Conservation (phyloP, 208 protist species). For the Leishmania tarentolae region DNA sequence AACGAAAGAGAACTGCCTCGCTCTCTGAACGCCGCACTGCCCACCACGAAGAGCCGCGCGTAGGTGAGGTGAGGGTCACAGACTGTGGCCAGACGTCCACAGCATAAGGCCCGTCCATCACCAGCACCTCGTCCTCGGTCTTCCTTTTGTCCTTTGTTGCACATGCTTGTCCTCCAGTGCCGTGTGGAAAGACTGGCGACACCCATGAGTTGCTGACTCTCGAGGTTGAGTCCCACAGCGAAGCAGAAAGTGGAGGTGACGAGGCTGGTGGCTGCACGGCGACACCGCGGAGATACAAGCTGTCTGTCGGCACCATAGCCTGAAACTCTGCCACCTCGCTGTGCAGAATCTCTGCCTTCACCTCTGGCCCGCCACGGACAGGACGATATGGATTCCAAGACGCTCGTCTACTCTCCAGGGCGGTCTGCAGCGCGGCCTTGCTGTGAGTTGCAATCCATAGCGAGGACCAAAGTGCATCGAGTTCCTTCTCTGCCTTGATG, state of each 20-base stretch:
- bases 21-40: slow-evolving; percentile 10
- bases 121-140: slow-evolving; percentile 11
- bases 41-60: neutral
- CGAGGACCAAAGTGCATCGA: slow-evolving; percentile 42
- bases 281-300: slow-evolving; percentile 48
- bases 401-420: slow-evolving; percentile 40
- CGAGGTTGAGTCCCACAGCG: neutral
- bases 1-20: slow-evolving; percentile 39
- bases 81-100: neutral
- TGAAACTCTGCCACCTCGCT: slow-evolving; percentile 77
- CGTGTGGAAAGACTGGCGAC: neutral
- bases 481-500: slow-evolving; percentile 41
- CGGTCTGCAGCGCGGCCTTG: slow-evolving; percentile 37
- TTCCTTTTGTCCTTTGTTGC: no score
- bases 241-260: neutral
- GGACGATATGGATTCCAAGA: slow-evolving; percentile 86
- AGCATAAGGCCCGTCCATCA: slow-evolving; percentile 14
- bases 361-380: slow-evolving; percentile 41
- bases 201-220: neutral
- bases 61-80: neutral
- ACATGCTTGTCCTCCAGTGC: neutral
- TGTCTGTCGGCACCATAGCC: slow-evolving; percentile 39
- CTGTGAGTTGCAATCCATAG: slow-evolving; percentile 56
- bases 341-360: slow-evolving; percentile 63
- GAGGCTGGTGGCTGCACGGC: neutral